Conservation (phyloP, 176 grass and related monocot species). For the Pontederia paniculata region DNA sequence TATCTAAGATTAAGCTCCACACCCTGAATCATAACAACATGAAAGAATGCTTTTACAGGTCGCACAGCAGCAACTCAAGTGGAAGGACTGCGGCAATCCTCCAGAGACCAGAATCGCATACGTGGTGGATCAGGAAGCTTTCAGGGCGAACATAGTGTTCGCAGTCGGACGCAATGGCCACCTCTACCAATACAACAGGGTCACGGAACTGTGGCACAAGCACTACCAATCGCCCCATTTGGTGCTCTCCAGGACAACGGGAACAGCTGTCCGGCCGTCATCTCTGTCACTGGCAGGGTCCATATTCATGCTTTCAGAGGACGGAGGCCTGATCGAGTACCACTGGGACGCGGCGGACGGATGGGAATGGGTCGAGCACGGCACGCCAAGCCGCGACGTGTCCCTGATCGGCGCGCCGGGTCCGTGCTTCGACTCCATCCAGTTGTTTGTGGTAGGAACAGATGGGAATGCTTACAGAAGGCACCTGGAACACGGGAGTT, state of each 20-base stretch:
- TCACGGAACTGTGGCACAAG: constrained; percentile 89
- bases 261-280: constrained; percentile 66
- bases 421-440: constrained; percentile 56
- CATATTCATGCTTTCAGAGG: constrained; percentile 78
- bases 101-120: constrained; percentile 74
- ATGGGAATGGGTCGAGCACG: constrained; percentile 98
- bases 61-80: constrained; percentile 64
- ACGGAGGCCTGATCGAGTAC: constrained; percentile 81
- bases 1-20: neutral
- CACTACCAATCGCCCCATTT: constrained; percentile 92
- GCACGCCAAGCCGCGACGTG: constrained; percentile 54
- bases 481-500: constrained; percentile 38
- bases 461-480: constrained; percentile 71
- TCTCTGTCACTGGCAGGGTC: constrained; percentile 45
- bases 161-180: constrained; percentile 49
- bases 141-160: constrained; percentile 73
- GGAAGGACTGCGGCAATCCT: constrained; percentile 83
- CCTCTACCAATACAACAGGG: constrained; percentile 87
- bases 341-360: constrained; percentile 53
- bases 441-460: constrained; percentile 73
- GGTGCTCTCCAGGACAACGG: constrained; percentile 56
- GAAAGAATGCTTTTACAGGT: constrained; percentile 30
- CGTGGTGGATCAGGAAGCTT: constrained; percentile 80
- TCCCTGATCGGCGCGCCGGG: constrained; percentile 58
- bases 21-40: neutral